These are phyloP conservation scores for Spatholobus suberectus DNA, from an alignment of 306 rosid species.

Conservation along the genomic window DNA sequence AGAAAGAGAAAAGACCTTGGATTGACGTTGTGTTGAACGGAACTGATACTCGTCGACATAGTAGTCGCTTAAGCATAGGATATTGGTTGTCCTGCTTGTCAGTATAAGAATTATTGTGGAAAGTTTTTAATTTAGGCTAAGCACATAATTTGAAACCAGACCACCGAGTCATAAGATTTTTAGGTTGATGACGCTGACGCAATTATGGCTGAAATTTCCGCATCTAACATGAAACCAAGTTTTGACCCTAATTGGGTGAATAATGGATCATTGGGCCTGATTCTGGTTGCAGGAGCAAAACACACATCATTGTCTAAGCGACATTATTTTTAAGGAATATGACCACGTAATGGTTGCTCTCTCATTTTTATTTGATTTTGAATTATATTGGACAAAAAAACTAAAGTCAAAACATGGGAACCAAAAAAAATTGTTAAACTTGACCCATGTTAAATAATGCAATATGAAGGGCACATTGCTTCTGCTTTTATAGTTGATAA, in stretches of 20 bases:
- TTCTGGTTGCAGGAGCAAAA: neutral
- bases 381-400: neutral
- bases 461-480: slow-evolving; percentile 38
- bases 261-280: neutral
- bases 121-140: neutral
- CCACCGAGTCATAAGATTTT: neutral
- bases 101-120: neutral
- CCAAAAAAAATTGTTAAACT: neutral
- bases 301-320: slow-evolving; percentile 16
- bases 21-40: no score
- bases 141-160: neutral
- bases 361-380: neutral
- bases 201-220: neutral
- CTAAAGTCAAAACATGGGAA: neutral
- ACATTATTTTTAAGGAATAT: slow-evolving; percentile 18
- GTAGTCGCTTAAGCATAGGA: neutral
- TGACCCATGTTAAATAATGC: slow-evolving; percentile 44
- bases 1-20: no score
- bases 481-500: slow-evolving; percentile 38
- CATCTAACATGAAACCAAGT: neutral
- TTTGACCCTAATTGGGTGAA: neutral
- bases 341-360: slow-evolving; percentile 11
- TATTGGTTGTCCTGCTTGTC: neutral
- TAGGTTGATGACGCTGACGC: neutral
- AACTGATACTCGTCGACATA: no score